Evolutionary conservation across 306 rosid genomes (phyloP).

Genomic region (Hippophae gyantsensis): DNA sequence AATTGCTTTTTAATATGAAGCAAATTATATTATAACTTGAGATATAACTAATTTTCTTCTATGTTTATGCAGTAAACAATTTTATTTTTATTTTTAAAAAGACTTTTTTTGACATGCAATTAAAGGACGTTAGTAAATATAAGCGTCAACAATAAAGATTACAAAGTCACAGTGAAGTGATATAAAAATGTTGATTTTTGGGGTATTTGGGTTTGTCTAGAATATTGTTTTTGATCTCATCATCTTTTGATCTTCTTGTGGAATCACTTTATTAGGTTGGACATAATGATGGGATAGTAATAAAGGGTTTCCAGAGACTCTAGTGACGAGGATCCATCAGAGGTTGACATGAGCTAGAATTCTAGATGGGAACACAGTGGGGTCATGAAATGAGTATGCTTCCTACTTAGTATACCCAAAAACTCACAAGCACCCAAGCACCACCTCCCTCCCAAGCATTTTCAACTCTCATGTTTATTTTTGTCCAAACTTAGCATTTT

Average conservation of each 20-base stretch:
- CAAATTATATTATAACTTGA: too few relatives aligned
- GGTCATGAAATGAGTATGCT: slow-evolving; percentile 3
- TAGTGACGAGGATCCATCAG: slow-evolving; percentile 11
- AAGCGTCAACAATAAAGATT: slow-evolving; percentile 7
- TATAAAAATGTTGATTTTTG: slow-evolving; percentile 32
- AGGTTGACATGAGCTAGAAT: slow-evolving; percentile 1
- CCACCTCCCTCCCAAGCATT: background rate
- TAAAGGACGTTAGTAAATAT: slow-evolving; percentile 9
- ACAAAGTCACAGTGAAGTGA: slow-evolving; percentile 12
- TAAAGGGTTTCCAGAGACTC: slow-evolving; percentile 18
- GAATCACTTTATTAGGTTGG: slow-evolving; percentile 9
- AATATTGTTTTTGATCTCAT: slow-evolving; percentile 21
- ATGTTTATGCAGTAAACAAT: too few relatives aligned
- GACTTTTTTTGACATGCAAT: slow-evolving; percentile 12
- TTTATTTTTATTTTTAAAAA: background rate
- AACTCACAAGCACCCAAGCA: background rate
- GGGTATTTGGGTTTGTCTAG: slow-evolving; percentile 41
- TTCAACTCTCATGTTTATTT: background rate
- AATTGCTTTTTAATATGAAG: too few relatives aligned
- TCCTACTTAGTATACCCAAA: slow-evolving; percentile 1
- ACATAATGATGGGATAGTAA: slow-evolving; percentile 19
- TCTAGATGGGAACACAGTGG: slow-evolving; percentile 8
- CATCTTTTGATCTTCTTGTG: slow-evolving; percentile 13
- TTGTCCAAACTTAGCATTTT: too few relatives aligned
- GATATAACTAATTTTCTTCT: too few relatives aligned